A percentile compares a stretch with the other conserved stretches of the same genome.
Evolutionary conservation across 2,329 filamentous ascomycete genomes (phyloP).

Genomic region (Lachnellula hyalina): DNA sequence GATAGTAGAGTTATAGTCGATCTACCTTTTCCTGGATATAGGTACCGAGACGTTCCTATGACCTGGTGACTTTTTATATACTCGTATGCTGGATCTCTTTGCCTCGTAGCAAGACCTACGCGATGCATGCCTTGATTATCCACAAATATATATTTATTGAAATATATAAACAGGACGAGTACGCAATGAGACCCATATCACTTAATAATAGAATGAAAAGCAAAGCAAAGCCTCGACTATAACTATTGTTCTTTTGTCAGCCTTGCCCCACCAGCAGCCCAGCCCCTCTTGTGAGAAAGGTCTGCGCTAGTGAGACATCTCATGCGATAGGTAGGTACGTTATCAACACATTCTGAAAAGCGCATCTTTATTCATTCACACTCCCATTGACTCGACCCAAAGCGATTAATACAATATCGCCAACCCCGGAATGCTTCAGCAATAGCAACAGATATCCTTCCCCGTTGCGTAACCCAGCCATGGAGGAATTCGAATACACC

Average conservation of each 20-base stretch:
- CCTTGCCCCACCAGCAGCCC: conserved; percentile 1
- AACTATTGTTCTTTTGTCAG: background rate
- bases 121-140: background rate
- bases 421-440: conserved; percentile 24
- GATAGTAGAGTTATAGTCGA: too few relatives aligned
- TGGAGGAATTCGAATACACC: conserved; percentile 60
- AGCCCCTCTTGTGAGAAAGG: background rate
- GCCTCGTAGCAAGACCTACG: background rate
- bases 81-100: background rate
- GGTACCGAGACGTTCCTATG: background rate
- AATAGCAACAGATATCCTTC: conserved; percentile 16
- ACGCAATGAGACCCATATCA: too few relatives aligned
- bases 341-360: background rate
- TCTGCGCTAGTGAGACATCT: background rate
- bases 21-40: too few relatives aligned
- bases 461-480: conserved; percentile 16
- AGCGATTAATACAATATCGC: background rate
- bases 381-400: background rate
- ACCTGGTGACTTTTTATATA: background rate
- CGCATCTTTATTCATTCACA: background rate
- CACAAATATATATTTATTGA: too few relatives aligned
- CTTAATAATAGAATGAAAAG: too few relatives aligned
- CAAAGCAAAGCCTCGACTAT: too few relatives aligned
- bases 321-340: background rate
- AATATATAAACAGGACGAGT: too few relatives aligned